Conservation (phyloP, 2,329 filamentous ascomycete genomes). For the Ascomycota sp. region DNA sequence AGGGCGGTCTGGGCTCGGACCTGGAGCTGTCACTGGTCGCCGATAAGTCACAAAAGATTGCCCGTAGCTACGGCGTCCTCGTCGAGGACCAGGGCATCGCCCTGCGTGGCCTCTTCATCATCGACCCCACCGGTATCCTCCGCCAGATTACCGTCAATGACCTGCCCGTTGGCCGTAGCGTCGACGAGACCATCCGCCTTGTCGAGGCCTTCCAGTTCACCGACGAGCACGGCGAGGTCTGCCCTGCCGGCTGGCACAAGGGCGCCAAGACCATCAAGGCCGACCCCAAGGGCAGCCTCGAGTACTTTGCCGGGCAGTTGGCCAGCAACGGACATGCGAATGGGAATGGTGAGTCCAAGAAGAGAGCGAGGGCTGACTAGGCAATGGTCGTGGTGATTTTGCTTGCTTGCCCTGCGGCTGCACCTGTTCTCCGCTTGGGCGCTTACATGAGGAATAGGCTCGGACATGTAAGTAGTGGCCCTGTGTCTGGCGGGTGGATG, state of each 20-base stretch:
- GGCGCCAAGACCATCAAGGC: conserved; percentile 27
- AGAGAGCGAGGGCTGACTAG: neutral
- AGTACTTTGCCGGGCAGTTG: conserved; percentile 18
- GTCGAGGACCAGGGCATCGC: conserved; percentile 41
- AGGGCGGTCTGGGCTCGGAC: conserved; percentile 36
- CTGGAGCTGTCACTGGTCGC: conserved; percentile 38
- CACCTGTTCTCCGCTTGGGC: too few relatives aligned
- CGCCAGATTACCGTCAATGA: conserved; percentile 44
- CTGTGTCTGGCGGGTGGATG: too few relatives aligned
- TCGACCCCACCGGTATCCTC: conserved; percentile 37
- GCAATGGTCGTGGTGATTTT: neutral
- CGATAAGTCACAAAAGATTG: conserved; percentile 37
- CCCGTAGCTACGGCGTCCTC: conserved; percentile 38
- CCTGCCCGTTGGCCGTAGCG: conserved; percentile 38
- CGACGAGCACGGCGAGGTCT: conserved; percentile 62
- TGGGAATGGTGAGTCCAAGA: conserved; percentile 1
- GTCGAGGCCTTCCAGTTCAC: conserved; percentile 62
- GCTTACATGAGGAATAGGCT: too few relatives aligned
- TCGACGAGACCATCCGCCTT: conserved; percentile 41
- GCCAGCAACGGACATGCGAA: conserved; percentile 2
- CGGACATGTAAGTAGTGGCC: too few relatives aligned
- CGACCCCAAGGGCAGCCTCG: conserved; percentile 25
- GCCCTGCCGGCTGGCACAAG: conserved; percentile 26
- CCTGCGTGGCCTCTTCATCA: conserved; percentile 41
- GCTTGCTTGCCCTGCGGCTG: too few relatives aligned